Base-by-base conservation (phyloP, 345 rosid species). In the Gossypium turneri region DNA sequence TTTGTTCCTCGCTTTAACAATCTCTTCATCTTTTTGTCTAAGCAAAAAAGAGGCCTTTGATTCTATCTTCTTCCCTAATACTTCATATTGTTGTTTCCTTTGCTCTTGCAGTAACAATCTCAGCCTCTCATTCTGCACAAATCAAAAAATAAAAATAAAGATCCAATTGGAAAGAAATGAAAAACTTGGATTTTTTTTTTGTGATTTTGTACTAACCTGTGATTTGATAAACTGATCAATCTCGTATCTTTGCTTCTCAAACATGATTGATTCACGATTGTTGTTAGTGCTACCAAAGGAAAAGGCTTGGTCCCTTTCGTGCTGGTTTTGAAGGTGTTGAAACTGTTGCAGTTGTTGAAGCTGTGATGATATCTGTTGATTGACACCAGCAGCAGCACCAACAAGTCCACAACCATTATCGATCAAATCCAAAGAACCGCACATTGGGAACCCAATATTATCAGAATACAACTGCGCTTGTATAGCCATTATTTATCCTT, bases 11-110 rank as follows among this genome's bases (percentile, higher is more conserved):
- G 91, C 97, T 52, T 74, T 80, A 0, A 83, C 81, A 41, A 94
- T 83, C 73, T 90, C 90, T 66, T 87, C 87, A 29, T 94, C 92
- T 59, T 86, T 94, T 44, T 85, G 90, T 19, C 78, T 77, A 66
- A 94, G 56, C 1, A 89, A 44, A 74, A 76, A 5, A 7, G 75
- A 63, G 3, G 88, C 85, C 76, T 78, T 85, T 0, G 74, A 51
- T 50, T 88, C 97, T 55, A 84, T 75, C 22, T 73, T 83, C 73
- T 81, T 83, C 19, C 84, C 12, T 8, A 90, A 11, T 51, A 75
- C 41, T 29, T 52, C 86, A 59, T 80, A 41, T 24, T 85, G 92
- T 8, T 79, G 90, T 80, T 67, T 87, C 66, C 89, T 86, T 77
- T 88, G 96, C 73, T 87, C 89, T 79, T 85, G 85, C 73, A 94